A percentile compares a stretch with the other conserved stretches of the same genome.
Conservation (phyloP, 257 asterid genomes). For the Forsythia suspensa region DNA sequence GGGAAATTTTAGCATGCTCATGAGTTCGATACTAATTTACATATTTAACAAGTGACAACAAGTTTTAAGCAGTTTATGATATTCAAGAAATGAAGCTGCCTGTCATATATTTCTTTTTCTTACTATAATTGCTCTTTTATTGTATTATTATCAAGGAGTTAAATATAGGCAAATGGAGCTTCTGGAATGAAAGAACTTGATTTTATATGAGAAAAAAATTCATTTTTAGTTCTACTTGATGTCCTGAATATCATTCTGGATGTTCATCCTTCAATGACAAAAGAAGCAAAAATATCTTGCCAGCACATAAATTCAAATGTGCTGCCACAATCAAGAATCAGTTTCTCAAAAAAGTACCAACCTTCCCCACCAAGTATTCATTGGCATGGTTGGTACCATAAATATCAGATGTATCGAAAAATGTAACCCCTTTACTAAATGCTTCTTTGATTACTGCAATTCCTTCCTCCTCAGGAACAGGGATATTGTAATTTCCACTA, state of each 20-base stretch:
- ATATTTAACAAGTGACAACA: background rate
- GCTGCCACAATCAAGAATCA: background rate
- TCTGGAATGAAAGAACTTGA: background rate
- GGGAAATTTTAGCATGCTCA: background rate
- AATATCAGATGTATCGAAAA: conserved; percentile 47
- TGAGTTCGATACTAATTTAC: background rate
- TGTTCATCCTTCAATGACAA: background rate
- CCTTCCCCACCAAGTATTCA: conserved; percentile 54
- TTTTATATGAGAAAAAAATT: no score
- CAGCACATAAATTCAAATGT: background rate
- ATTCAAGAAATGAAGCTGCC: background rate
- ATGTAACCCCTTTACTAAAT: conserved; percentile 42
- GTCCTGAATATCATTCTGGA: background rate
- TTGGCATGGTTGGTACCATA: conserved; percentile 48
- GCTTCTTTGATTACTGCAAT: conserved; percentile 51
- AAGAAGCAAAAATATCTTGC: background rate
- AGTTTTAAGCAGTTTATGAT: background rate
- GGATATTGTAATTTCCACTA: conserved; percentile 46
- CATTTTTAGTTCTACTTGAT: background rate
- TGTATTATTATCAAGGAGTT: background rate
- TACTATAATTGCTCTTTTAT: background rate
- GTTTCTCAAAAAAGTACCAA: background rate
- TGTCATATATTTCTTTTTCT: background rate
- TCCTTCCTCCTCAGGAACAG: conserved; percentile 50
- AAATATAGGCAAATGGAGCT: background rate